Percentiles rank a stretch among this genome's conserved stretches.
Evolutionary conservation across 306 rosid genomes (phyloP).

Genomic region (Cicer judaicum): DNA sequence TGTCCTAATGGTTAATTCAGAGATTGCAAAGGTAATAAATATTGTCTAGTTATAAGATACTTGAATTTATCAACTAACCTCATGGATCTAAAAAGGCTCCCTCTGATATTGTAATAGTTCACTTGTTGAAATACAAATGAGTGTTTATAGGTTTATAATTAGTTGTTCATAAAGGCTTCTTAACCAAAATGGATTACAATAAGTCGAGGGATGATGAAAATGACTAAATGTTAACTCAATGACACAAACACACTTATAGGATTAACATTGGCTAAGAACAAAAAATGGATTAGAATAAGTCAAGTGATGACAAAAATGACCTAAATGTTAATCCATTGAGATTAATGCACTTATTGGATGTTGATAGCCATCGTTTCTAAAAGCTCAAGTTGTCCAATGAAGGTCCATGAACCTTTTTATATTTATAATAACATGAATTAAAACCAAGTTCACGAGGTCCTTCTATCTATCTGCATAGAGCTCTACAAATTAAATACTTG

Average conservation of each 20-base stretch:
- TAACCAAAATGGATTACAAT: too few relatives aligned
- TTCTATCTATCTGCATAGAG: constrained; percentile 13
- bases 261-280: too few relatives aligned
- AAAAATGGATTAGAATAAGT: too few relatives aligned
- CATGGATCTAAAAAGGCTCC: neutral
- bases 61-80: neutral
- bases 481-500: neutral
- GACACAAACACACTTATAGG: too few relatives aligned
- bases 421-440: neutral
- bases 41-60: neutral
- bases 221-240: too few relatives aligned
- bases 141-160: neutral
- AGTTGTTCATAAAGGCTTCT: constrained; percentile 14
- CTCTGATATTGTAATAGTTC: neutral
- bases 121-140: neutral
- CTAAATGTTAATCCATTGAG: too few relatives aligned
- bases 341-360: neutral
- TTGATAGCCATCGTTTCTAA: neutral
- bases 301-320: too few relatives aligned
- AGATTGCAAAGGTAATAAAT: neutral
- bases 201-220: too few relatives aligned
- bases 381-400: neutral
- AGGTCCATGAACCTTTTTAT: neutral
- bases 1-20: neutral
- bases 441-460: neutral